These are phyloP conservation scores for Xerocomus nothofagi DNA, from an alignment of 1,284 basidiomycete genomes.

Conservation along the genomic window DNA sequence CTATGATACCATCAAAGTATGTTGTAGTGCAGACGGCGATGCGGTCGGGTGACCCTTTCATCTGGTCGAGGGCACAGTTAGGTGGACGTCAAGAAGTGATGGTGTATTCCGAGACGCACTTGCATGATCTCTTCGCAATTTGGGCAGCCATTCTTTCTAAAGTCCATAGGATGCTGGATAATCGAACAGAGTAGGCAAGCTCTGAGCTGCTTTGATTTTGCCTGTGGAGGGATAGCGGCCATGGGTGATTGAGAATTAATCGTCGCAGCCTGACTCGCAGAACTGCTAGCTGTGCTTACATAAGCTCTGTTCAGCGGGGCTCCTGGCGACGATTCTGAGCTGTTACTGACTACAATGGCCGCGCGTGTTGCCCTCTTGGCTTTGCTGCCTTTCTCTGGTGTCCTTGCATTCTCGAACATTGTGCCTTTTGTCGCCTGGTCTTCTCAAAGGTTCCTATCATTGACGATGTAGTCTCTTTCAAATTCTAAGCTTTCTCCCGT, in stretches of 20 bases:
- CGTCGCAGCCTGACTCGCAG: background rate
- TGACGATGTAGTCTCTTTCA: background rate
- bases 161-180: slow-evolving; percentile 83
- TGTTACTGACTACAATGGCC: slow-evolving; percentile 19
- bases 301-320: slow-evolving; percentile 6
- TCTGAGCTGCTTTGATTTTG: slow-evolving; percentile 72
- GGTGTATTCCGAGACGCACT: slow-evolving; percentile 46
- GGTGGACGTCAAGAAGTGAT: background rate
- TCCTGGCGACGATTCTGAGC: background rate
- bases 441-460: slow-evolving; percentile 45
- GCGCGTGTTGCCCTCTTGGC: slow-evolving; percentile 31
- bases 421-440: slow-evolving; percentile 71
- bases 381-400: slow-evolving; percentile 42
- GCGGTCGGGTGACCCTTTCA: slow-evolving; percentile 85
- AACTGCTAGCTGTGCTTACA: slow-evolving; percentile 18
- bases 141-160: slow-evolving; percentile 85
- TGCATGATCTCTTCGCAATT: slow-evolving; percentile 97
- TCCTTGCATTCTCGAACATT: slow-evolving; percentile 57
- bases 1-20: slow-evolving; percentile 91
- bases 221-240: slow-evolving; percentile 57
- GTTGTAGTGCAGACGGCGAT: slow-evolving; percentile 91
- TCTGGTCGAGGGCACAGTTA: slow-evolving; percentile 46
- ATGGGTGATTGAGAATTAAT: slow-evolving; percentile 14
- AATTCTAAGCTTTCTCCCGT: background rate
- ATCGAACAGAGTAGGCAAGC: slow-evolving; percentile 94